phyloP scores from a whole-genome alignment of 2,329 filamentous ascomycete genomes.

The Exophiala dermatitidis region DNA sequence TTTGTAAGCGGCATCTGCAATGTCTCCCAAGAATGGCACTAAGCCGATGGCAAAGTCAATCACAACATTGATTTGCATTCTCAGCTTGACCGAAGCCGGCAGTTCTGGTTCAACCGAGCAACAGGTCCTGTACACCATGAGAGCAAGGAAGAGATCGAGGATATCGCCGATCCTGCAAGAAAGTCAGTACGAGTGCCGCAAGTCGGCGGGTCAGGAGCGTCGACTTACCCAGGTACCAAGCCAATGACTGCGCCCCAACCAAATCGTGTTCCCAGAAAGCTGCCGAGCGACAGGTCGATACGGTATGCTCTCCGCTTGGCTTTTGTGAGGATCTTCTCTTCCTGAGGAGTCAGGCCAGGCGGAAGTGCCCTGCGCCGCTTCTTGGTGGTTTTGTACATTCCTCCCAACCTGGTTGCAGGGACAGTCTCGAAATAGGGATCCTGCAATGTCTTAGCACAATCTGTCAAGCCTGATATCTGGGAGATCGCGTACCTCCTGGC shows the following conservation, averaged over 20 bases:
- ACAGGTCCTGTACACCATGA: constrained; percentile 68
- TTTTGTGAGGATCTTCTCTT: constrained; percentile 72
- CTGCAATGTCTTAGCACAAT: constrained; percentile 40
- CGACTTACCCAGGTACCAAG: constrained; percentile 67
- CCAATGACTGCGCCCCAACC: constrained; percentile 86
- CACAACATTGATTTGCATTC: constrained; percentile 74
- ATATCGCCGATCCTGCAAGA: constrained; percentile 62
- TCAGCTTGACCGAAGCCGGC: constrained; percentile 45
- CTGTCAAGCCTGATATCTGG: background rate
- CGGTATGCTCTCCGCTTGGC: constrained; percentile 80
- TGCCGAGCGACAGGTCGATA: constrained; percentile 79
- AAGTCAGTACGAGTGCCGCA: constrained; percentile 10
- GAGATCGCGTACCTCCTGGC: constrained; percentile 43
- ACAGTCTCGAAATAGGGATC: constrained; percentile 87
- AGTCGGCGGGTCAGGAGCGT: background rate
- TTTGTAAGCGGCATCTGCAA: constrained; percentile 43
- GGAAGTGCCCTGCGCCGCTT: constrained; percentile 81
- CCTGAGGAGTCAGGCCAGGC: constrained; percentile 72
- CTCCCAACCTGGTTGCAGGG: constrained; percentile 54
- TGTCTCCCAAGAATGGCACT: constrained; percentile 45
- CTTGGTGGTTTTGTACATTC: constrained; percentile 59
- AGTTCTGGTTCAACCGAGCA: constrained; percentile 70
- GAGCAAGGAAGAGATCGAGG: constrained; percentile 63
- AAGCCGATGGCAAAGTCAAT: constrained; percentile 45
- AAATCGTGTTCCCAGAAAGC: constrained; percentile 70